Evolutionary conservation across 495 filamentous ascomycete genomes (phyloP).

Genomic region (Penicillium mononematosum): DNA sequence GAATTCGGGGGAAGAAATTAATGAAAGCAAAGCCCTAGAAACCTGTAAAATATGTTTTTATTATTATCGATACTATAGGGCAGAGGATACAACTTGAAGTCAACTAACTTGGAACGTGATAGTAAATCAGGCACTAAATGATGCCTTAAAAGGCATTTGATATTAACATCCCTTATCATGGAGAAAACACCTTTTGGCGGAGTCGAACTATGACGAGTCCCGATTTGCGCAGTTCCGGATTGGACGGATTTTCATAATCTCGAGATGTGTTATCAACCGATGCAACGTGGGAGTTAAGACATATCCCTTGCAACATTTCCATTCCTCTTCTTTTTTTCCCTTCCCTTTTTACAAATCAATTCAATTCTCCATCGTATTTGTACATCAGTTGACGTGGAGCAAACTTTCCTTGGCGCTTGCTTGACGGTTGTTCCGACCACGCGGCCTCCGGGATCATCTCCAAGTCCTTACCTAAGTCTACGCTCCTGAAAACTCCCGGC

Average conservation of each 20-base stretch:
- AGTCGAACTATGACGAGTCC: neutral
- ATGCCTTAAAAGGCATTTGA: neutral
- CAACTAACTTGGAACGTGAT: too few species aligned
- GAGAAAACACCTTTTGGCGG: neutral
- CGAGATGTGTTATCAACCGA: neutral
- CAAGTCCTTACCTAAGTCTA: conserved; percentile 12
- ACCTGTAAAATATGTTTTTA: too few species aligned
- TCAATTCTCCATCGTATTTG: neutral
- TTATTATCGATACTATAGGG: too few species aligned
- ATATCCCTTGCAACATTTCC: neutral
- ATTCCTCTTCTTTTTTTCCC: neutral
- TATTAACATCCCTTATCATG: neutral
- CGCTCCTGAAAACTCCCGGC: conserved; percentile 5
- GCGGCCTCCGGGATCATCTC: conserved; percentile 7
- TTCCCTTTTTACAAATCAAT: neutral
- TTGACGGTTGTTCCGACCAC: conserved; percentile 8
- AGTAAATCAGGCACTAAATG: neutral
- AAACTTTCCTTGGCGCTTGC: conserved; percentile 2
- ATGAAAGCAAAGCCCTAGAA: too few species aligned
- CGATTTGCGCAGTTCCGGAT: conserved; percentile 1
- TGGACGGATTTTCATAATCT: neutral
- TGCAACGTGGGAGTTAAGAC: neutral
- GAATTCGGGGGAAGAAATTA: too few species aligned
- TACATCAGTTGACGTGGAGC: conserved; percentile 8
- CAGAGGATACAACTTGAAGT: too few species aligned